Percentiles rank a stretch among this genome's conserved stretches.
Conservation (phyloP, 108 stramenopile species). For the Cyclotella baltica region DNA sequence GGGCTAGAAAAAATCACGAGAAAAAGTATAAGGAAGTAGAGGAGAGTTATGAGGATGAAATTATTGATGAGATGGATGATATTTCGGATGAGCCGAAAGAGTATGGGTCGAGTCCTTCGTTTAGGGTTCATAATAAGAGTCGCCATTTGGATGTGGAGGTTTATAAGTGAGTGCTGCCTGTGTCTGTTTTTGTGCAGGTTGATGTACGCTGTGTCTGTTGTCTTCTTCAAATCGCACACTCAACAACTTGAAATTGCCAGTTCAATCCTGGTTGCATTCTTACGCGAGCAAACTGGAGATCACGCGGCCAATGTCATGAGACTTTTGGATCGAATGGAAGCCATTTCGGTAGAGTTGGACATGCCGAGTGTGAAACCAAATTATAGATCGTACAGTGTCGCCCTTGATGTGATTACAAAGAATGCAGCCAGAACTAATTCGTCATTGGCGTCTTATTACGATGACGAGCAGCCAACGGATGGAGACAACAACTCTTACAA, state of each 20-base stretch:
- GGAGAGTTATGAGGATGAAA: conserved; percentile 26
- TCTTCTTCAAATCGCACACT: not conserved
- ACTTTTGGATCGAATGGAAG: conserved; percentile 72
- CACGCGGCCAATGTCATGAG: conserved; percentile 48
- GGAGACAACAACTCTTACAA: conserved; percentile 11
- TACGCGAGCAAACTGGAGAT: conserved; percentile 36
- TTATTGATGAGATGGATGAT: conserved; percentile 10
- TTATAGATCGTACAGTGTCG: conserved; percentile 49
- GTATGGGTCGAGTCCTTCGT: not conserved
- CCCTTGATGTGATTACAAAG: conserved; percentile 49
- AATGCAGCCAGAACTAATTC: conserved; percentile 37
- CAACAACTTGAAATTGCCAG: not conserved
- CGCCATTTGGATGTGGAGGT: conserved; percentile 56
- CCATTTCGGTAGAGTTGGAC: conserved; percentile 56
- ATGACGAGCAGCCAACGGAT: not conserved
- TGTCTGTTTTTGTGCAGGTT: not conserved
- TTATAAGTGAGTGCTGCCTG: conserved; percentile 32
- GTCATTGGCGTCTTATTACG: conserved; percentile 41
- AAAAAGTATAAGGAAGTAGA: conserved; percentile 12
- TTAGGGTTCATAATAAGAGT: conserved; percentile 50
- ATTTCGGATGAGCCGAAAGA: not conserved
- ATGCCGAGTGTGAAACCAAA: conserved; percentile 59
- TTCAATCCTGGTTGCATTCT: conserved; percentile 10
- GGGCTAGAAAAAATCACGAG: conserved; percentile 39
- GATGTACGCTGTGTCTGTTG: conserved; percentile 18